Evolutionary conservation across 148 eudicot genomes (phyloP).

Genomic region (Rheum nobile): DNA sequence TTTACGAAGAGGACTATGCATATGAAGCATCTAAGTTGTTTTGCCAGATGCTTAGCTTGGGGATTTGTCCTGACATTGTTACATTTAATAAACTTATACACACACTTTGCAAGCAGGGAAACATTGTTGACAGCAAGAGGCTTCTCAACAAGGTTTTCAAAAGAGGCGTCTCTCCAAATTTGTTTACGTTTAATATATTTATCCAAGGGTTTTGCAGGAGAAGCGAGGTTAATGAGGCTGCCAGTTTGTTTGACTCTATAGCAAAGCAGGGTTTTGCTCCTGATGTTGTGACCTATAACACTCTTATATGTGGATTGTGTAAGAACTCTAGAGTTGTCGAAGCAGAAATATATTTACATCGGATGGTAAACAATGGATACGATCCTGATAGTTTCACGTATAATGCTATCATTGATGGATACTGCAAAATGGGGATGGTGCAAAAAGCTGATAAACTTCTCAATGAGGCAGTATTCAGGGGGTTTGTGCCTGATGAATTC

Average conservation of each 20-base stretch:
- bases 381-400: conserved; percentile 84
- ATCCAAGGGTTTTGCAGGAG: conserved; percentile 74
- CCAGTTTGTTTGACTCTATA: conserved; percentile 35
- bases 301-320: conserved; percentile 72
- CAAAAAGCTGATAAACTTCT: conserved; percentile 57
- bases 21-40: conserved; percentile 63
- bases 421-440: conserved; percentile 70
- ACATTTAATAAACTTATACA: conserved; percentile 88
- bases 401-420: conserved; percentile 63
- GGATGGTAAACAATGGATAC: conserved; percentile 76
- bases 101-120: conserved; percentile 53
- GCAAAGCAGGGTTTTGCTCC: conserved; percentile 47
- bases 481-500: conserved; percentile 70
- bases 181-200: conserved; percentile 72
- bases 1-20: conserved; percentile 43
- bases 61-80: conserved; percentile 42
- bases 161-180: conserved; percentile 75
- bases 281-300: conserved; percentile 79
- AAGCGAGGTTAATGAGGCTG: conserved; percentile 51
- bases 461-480: conserved; percentile 56
- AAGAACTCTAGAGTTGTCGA: conserved; percentile 47
- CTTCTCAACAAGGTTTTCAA: conserved; percentile 69
- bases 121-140: conserved; percentile 51
- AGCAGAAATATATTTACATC: conserved; percentile 62
- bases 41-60: conserved; percentile 70